Percentiles rank a stretch among this genome's conserved stretches.
Conservation (phyloP, 2,329 filamentous ascomycete genomes). For the Westerdykella aurantiaca region DNA sequence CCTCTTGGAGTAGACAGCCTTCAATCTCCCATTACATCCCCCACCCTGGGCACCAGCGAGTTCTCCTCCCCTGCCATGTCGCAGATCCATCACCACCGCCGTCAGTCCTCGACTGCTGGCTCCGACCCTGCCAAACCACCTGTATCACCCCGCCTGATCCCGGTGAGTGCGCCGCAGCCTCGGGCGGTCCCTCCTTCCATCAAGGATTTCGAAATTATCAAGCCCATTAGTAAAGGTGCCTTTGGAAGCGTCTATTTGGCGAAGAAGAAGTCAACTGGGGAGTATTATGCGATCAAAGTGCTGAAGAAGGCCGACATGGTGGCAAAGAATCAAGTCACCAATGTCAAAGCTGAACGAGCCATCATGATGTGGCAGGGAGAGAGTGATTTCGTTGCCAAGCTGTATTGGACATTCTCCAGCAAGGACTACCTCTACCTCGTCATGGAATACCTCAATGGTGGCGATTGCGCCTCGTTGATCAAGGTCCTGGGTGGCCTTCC, state of each 20-base stretch:
- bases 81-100: constrained; percentile 58
- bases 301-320: constrained; percentile 99
- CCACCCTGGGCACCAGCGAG: constrained; percentile 76
- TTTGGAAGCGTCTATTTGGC: constrained; percentile 97
- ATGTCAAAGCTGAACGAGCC: constrained; percentile 95
- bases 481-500: constrained; percentile 87
- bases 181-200: constrained; percentile 90
- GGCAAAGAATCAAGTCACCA: constrained; percentile 97
- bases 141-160: constrained; percentile 73
- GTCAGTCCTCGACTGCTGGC: constrained; percentile 85
- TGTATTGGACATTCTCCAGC: constrained; percentile 99
- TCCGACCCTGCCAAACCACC: constrained; percentile 60
- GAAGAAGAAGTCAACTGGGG: constrained; percentile 97
- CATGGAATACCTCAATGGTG: constrained; percentile 98
- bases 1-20: constrained; percentile 58
- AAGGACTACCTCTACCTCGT: constrained; percentile 98
- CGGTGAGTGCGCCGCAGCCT: constrained; percentile 74
- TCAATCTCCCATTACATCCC: constrained; percentile 82
- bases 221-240: constrained; percentile 96
- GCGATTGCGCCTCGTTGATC: constrained; percentile 92
- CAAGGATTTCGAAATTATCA: constrained; percentile 99
- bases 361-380: constrained; percentile 99
- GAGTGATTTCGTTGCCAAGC: constrained; percentile 96
- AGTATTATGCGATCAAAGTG: constrained; percentile 98
- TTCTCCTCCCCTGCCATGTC: constrained; percentile 66